Base-by-base conservation (phyloP, 345 rosid genomes). In the Eucalyptus marginata region DNA sequence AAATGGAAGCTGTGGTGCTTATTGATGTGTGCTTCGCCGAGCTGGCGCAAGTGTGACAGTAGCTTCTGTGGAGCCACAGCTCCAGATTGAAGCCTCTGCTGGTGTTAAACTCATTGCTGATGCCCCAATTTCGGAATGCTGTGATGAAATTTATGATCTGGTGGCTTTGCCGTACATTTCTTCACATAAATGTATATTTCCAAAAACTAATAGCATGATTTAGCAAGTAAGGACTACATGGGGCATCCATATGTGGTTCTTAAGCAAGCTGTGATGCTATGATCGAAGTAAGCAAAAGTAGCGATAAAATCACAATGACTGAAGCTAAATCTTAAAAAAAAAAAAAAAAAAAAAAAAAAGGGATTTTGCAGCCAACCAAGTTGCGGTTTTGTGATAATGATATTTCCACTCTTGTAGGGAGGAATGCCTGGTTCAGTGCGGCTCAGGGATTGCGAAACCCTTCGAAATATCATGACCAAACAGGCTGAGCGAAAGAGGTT, bases 371-470 rank as follows among this genome's bases (percentile, higher is more conserved):
- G 20, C 2, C 29, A 76, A 40, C 47, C 47, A 6, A 76, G 8
- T 40, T 76, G 84, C 8, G 0, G 84, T 76, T 20, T 76, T 22
- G 8, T 40, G 84, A 29, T 4, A 13, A 20, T 88, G 79, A 79
- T 54, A 62, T 86, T 17, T 89, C 59, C 89, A 68, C 62, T n/a
- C 46, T 62, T 33, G 27, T 90, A 96, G 99, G 99, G 99, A 90
- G 99, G 99, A 84, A 97, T 97, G 99, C 99, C 99, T 83, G 99
- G 99, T 52, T 93, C 99, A 54, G 99, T 93, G 33, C 93, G 96
- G 87, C 92, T 97, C 89, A 96, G 99, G 93, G 99, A 97, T 86
- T 94, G 95, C 89, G 92, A 93, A 89, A 89, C 91, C 90, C 96
- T 97, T 16, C 94, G 92, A 90, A 86, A 90, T 91, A 96, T 97